phyloP scores from a whole-genome alignment of 164 flowering plant species.

The Echeveria elegans region DNA sequence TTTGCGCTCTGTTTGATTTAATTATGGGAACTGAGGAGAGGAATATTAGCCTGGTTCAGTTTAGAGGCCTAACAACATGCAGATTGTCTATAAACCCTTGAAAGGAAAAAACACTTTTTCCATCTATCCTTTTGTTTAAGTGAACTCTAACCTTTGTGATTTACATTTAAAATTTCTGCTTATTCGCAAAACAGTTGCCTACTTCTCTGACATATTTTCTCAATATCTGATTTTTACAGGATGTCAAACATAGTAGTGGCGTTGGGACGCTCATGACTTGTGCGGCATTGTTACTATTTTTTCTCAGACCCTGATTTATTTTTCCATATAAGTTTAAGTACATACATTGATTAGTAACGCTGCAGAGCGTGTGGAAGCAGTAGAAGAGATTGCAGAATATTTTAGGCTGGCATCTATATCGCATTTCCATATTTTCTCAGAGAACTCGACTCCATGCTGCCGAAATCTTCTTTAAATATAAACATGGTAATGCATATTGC shows the following conservation, averaged over 20 bases:
- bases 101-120: not conserved
- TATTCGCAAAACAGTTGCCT: not conserved
- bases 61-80: not conserved
- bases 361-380: not conserved
- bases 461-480: not conserved
- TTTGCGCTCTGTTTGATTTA: no score
- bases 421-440: no score
- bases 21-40: not conserved
- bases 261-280: slow-evolving; percentile 9
- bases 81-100: not conserved
- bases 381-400: not conserved
- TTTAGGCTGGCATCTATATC: no score
- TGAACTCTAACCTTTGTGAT: not conserved
- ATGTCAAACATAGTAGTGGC: slow-evolving; percentile 9
- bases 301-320: slow-evolving; percentile 12
- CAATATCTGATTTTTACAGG: slow-evolving; percentile 12
- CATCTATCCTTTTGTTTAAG: not conserved
- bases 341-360: not conserved
- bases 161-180: not conserved
- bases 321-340: not conserved
- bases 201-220: slow-evolving; percentile 1
- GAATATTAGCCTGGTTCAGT: not conserved
- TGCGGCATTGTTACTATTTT: slow-evolving; percentile 12
- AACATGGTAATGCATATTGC: not conserved
- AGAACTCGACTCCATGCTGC: not conserved